A percentile compares a stretch with the other conserved stretches of the same genome.
Evolutionary conservation across 805 yeast species (phyloP).

Genomic region (Blastobotrys attinorum): DNA sequence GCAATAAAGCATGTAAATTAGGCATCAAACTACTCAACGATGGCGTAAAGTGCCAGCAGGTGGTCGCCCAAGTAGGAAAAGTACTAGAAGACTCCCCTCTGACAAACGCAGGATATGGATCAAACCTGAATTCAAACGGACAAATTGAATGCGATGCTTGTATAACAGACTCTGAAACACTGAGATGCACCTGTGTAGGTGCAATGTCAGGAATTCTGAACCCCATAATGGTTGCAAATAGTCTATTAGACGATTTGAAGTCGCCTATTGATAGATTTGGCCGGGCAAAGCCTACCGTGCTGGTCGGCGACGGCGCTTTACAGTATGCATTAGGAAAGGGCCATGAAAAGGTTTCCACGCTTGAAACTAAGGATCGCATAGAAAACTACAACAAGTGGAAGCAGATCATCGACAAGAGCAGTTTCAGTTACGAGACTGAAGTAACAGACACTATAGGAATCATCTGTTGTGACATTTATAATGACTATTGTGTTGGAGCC

Average conservation of each 20-base stretch:
- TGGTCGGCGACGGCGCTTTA: constrained; percentile 30
- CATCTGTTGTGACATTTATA: constrained; percentile 23
- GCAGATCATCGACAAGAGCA: constrained; percentile 4
- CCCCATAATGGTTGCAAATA: constrained; percentile 25
- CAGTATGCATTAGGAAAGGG: constrained; percentile 20
- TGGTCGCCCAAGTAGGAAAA: constrained; percentile 21
- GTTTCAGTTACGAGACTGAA: constrained; percentile 3
- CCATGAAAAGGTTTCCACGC: not conserved
- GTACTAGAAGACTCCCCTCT: constrained; percentile 28
- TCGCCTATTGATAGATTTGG: constrained; percentile 9
- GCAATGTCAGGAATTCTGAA: constrained; percentile 22
- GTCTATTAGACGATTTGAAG: constrained; percentile 13
- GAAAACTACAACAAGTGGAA: constrained; percentile 15
- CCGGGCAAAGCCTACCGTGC: constrained; percentile 21
- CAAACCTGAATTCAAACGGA: constrained; percentile 29
- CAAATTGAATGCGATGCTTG: constrained; percentile 36
- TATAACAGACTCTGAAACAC: constrained; percentile 18
- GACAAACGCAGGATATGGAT: constrained; percentile 36
- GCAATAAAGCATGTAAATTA: constrained; percentile 13
- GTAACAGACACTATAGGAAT: constrained; percentile 35
- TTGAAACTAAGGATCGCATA: constrained; percentile 11
- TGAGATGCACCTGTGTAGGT: constrained; percentile 27
- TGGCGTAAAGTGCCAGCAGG: constrained; percentile 15
- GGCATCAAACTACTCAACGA: constrained; percentile 18
- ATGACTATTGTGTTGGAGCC: constrained; percentile 25